Base-by-base conservation (phyloP, 164 flowering plant species). In the Vitis cinerea region DNA sequence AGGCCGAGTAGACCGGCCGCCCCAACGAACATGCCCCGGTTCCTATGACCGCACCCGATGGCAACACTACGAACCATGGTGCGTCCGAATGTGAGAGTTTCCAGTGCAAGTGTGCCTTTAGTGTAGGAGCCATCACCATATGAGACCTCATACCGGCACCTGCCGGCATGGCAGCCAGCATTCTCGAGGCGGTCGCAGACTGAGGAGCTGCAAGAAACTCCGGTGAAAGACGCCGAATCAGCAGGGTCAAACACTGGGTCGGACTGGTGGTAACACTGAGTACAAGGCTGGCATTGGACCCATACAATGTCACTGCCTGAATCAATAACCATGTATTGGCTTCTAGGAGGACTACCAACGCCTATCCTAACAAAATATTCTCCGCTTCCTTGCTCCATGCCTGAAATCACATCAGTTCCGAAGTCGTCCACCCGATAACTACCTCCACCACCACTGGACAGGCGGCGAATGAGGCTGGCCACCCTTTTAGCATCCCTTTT, bases 201-300 rank as follows among this genome's bases (percentile, higher is more conserved):
- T 10, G 68, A 12, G 10, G 98, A 91, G 69, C 77, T 19, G 75
- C 98, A 93, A 0, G 89, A 66, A 3, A 93, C 88, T 1, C 90
- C 89, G 3, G 88, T 9, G 68, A 81, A 93, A 0, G 97, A 79
- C 2, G 88, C 86, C 0, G 98, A 93, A 9, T 47, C 51, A 1
- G 95, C 74, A 52, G 98, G 98, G 83, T 91, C 83, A 68, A 90
- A 94, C 0, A 94, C 83, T 31, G 98, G 97, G 80, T 93, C 97
- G 72, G 90, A 81, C 64, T 93, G 98, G 57, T 61, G 82, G 79
- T 93, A 93, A 60, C 98, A 93, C 12, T 78, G 87, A 17, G 50
- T 76, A 58, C 98, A 93, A 3, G 98, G 98, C 63, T 86, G 86
- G 61, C 98, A 93, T 71, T 93, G 98, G 51, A 93, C 92, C 98